Evolutionary conservation across 345 rosid species (phyloP).

Genomic region (Camelina laxa): DNA sequence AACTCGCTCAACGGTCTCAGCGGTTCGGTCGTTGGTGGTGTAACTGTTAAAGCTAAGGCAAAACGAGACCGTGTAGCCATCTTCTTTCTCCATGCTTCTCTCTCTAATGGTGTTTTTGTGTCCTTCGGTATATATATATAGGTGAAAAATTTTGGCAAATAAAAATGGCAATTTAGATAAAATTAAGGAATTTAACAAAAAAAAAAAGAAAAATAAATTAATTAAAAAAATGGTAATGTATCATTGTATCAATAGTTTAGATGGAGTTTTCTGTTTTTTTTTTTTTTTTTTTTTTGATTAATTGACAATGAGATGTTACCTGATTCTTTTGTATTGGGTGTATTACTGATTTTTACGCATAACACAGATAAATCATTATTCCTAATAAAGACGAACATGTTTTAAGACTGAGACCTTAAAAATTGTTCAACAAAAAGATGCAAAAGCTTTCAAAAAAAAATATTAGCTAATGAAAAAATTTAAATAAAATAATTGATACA

Average conservation of each 20-base stretch:
- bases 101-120: background rate
- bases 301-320: constrained; percentile 25
- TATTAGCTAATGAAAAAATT: too few species aligned
- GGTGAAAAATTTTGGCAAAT: background rate
- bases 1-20: constrained; percentile 52
- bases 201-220: background rate
- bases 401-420: too few species aligned
- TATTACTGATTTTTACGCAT: background rate
- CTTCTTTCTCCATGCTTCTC: constrained; percentile 37
- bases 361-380: too few species aligned
- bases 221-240: background rate
- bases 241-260: background rate
- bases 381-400: too few species aligned
- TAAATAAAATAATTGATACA: too few species aligned
- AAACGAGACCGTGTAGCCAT: constrained; percentile 44
- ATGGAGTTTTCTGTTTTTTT: too few species aligned
- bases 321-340: constrained; percentile 9
- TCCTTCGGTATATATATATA: background rate
- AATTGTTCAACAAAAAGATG: too few species aligned
- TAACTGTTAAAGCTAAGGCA: constrained; percentile 79
- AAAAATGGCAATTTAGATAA: constrained; percentile 3
- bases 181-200: background rate
- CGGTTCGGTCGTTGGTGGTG: constrained; percentile 40
- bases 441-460: too few species aligned
- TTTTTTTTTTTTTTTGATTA: background rate